Base-by-base conservation (phyloP, 306 rosid species). In the Amphicarpaea edgeworthii region DNA sequence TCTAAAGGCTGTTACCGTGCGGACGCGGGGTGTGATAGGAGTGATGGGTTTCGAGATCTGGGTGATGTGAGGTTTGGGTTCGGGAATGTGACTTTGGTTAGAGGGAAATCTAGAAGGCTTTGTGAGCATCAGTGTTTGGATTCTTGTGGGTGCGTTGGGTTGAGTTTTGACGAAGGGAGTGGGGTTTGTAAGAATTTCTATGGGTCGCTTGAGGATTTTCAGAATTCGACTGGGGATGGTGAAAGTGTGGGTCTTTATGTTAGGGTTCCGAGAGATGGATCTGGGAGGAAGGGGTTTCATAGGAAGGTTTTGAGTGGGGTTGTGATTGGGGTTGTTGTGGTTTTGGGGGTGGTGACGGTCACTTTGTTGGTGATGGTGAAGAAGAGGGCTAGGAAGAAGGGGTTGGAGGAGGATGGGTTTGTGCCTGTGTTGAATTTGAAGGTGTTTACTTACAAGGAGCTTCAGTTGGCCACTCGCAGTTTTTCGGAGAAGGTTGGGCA, bases 401-500 rank as follows among this genome's bases (percentile, higher is more conserved):
- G 67, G 28, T 66, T 78, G 20, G 88, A 80, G 28, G 92, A 86
- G 26, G 90, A 83, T 12, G 80, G 80, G 10, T 81, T 32, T 57
- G 76, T 77, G 64, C 86, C 86, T 5, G 65, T 79, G 6, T 67
- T 79, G 85, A 88, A 85, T 84, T 68, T 90, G 85, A 82, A 71
- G 80, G 83, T 93, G 19, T 93, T 93, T 79, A 80, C 90, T 21
- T 87, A 86, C 73, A 90, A 90, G 72, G 96, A 93, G 83, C 96
- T 93, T 67, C 91, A 87, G 8, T 38, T 62, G 72, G 93, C 89
- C 0, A 93, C 98, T 0, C 75, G 88, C 16, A 87, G 89, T 17
- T 93, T 93, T 73, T 85, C 91, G 1, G 93, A 89, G 63, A 90
- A 93, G 70, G 77, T 93, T 0, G 98, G 98, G 28, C 95, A 90